A percentile compares a stretch with the other conserved stretches of the same genome.
These are phyloP conservation scores for California macrophylla DNA, from an alignment of 441 rosid genomes.

Conservation along the genomic window DNA sequence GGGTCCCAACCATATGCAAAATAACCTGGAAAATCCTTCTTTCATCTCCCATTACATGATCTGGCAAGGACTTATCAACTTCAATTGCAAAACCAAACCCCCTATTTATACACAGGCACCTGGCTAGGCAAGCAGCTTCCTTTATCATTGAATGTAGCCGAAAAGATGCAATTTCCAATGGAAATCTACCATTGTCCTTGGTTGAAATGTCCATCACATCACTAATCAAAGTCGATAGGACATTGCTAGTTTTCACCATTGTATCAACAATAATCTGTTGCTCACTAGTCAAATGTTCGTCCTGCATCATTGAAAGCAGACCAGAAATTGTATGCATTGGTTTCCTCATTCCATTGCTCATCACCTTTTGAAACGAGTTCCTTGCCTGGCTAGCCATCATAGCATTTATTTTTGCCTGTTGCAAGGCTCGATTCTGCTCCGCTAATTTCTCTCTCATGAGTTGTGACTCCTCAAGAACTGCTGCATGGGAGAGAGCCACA, in stretches of 20 bases:
- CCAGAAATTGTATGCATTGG: slow-evolving; percentile 84
- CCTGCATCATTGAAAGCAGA: slow-evolving; percentile 66
- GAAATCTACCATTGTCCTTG: slow-evolving; percentile 47
- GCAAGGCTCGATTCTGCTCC: slow-evolving; percentile 76
- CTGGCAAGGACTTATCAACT: slow-evolving; percentile 63
- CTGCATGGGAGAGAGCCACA: slow-evolving; percentile 93
- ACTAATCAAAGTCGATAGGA: slow-evolving; percentile 62
- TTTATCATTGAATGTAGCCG: slow-evolving; percentile 47
- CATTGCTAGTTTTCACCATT: slow-evolving; percentile 70
- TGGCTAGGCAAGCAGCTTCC: slow-evolving; percentile 71
- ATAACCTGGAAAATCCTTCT: slow-evolving; percentile 76
- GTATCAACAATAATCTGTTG: slow-evolving; percentile 66
- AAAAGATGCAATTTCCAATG: slow-evolving; percentile 48
- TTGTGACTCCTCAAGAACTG: slow-evolving; percentile 90
- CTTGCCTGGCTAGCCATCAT: slow-evolving; percentile 88
- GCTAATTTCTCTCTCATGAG: slow-evolving; percentile 79
- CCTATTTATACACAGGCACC: slow-evolving; percentile 55
- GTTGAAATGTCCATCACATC: slow-evolving; percentile 77
- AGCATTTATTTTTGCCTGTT: slow-evolving; percentile 56
- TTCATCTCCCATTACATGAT: slow-evolving; percentile 65
- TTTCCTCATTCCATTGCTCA: slow-evolving; percentile 87
- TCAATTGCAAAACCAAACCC: slow-evolving; percentile 53
- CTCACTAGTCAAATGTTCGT: slow-evolving; percentile 43
- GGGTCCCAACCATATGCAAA: slow-evolving; percentile 68
- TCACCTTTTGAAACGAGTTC: slow-evolving; percentile 65